Base-by-base conservation (phyloP, 2,329 filamentous ascomycete species). In the Dendrostoma leiphaemia region DNA sequence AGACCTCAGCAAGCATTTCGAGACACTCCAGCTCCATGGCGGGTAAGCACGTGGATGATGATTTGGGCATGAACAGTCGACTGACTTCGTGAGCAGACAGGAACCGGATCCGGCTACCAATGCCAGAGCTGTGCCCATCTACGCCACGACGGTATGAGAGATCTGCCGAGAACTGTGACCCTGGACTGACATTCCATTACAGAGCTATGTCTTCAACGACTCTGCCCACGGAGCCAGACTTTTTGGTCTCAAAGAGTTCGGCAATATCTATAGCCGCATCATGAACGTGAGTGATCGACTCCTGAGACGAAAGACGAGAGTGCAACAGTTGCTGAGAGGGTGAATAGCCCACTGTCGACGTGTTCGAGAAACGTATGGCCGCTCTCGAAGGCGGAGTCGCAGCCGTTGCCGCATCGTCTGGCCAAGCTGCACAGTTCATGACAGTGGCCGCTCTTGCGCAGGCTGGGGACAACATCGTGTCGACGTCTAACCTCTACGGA, bases 231-330 rank as follows among this genome's bases (percentile, higher is more conserved):
- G 91, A 59, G 94, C 94, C 53, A 86, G 91, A 70, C 86, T 99
- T 38, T 99, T 99, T 69, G 90, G 91, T 68, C 89, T 99, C 72
- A 95, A 97, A 77, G 91, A 97, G 75, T 89, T 90, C 65, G 94
- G 92, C 74, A 97, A 97, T 76, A 96, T 97, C 71, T 99, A 99
- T 81, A 94, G 88, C 71, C 90, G 94, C 61, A 91, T 99, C 65
- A 91, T 90, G 88, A 97, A 97, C 74, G 89, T 91, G 67, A 67
- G 83, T 73, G 13, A 29, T 6, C 10, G 10, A 54, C 4, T 12
- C n/a, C 32, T 28, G 9, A 6, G 21, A n/a, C 31, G n/a, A 13
- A 24, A 19, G 26, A 34, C 12, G 6, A 10, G 9, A 2, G 17
- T 37, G 7, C 12, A 45, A 15, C 4, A 24, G 9, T 21, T 44